A percentile compares a stretch with the other conserved stretches of the same genome.
Conservation (phyloP, 2,329 filamentous ascomycete genomes). For the Monosporascus sp. region DNA sequence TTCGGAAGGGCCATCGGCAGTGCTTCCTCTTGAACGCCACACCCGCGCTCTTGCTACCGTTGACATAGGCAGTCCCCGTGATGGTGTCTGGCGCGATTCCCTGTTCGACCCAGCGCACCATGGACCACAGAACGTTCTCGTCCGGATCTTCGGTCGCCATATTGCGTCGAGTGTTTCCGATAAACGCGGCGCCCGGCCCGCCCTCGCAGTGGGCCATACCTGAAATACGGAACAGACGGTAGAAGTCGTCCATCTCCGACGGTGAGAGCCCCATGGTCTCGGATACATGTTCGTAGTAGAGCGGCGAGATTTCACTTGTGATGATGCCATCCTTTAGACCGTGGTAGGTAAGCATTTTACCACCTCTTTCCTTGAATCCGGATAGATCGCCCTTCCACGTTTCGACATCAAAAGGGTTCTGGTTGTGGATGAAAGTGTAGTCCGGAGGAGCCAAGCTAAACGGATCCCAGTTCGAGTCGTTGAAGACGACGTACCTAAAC, state of each 20-base stretch:
- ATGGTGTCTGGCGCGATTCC: slow-evolving; percentile 32
- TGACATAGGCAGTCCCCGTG: slow-evolving; percentile 14
- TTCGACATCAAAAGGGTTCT: slow-evolving; percentile 16
- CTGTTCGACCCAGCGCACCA: slow-evolving; percentile 43
- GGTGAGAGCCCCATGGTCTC: slow-evolving; percentile 30
- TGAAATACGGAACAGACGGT: slow-evolving; percentile 39
- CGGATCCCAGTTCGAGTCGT: slow-evolving; percentile 36
- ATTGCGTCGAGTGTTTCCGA: slow-evolving; percentile 18
- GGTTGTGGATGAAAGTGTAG: slow-evolving; percentile 13
- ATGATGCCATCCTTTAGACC: slow-evolving; percentile 40
- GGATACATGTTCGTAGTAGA: slow-evolving; percentile 41
- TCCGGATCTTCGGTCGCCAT: slow-evolving; percentile 25
- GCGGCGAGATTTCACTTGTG: slow-evolving; percentile 35
- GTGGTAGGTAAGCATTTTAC: slow-evolving; percentile 33
- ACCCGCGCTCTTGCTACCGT: slow-evolving; percentile 4
- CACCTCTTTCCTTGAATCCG: slow-evolving; percentile 29
- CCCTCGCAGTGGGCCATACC: slow-evolving; percentile 43
- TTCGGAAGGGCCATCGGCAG: slow-evolving; percentile 11
- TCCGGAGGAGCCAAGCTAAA: slow-evolving; percentile 32
- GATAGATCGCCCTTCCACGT: slow-evolving; percentile 31
- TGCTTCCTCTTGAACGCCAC: slow-evolving; percentile 11
- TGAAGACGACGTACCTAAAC: slow-evolving; percentile 43
- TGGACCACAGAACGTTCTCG: slow-evolving; percentile 37
- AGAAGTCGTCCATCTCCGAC: slow-evolving; percentile 31
- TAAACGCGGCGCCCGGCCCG: slow-evolving; percentile 37